Conservation (phyloP, 2,329 filamentous ascomycete species). For the Pseudocercospora pini-densiflorae region DNA sequence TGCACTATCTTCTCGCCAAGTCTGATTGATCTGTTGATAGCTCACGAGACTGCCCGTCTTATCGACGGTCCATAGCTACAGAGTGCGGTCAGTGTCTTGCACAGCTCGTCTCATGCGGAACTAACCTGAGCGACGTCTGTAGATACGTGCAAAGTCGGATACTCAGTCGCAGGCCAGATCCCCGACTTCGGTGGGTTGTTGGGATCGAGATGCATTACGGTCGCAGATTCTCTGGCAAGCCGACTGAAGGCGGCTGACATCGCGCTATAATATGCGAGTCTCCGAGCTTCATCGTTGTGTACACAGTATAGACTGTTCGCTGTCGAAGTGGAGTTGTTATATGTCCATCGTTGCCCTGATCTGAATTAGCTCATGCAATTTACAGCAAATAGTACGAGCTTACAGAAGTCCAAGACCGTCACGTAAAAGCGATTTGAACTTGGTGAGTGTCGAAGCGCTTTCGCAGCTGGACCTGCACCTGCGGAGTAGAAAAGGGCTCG, state of each 20-base stretch:
- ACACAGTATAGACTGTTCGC: neutral
- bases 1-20: neutral
- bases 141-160: neutral
- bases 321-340: neutral
- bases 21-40: neutral
- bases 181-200: neutral
- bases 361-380: neutral
- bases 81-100: neutral
- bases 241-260: slow-evolving; percentile 3
- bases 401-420: slow-evolving; percentile 1
- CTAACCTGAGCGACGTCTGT: neutral
- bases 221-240: neutral
- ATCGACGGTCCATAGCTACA: neutral
- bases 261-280: neutral
- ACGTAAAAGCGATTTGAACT: neutral
- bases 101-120: neutral
- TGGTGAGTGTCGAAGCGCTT: neutral
- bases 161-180: neutral
- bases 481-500: neutral
- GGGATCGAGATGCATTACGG: neutral
- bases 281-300: neutral
- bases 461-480: neutral
- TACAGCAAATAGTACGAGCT: neutral
- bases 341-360: neutral
- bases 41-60: neutral